phyloP scores from a whole-genome alignment of 2,329 filamentous ascomycete genomes.

The Herpomyces periplanetae region DNA sequence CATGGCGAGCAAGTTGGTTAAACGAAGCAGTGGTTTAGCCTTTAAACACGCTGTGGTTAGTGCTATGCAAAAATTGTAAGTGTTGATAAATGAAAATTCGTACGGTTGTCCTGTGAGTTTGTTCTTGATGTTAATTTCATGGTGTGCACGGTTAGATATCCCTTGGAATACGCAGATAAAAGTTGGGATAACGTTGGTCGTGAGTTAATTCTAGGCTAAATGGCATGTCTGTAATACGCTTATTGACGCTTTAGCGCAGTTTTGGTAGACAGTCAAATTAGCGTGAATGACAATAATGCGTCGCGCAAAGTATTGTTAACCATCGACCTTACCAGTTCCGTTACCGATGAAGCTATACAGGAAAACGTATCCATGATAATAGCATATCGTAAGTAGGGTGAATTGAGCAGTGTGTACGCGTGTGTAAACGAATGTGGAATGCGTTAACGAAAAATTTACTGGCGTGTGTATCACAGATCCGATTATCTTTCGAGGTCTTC shows the following conservation, averaged over 20 bases:
- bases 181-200: slow-evolving; percentile 84
- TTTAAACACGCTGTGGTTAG: slow-evolving; percentile 28
- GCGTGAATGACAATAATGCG: slow-evolving; percentile 12
- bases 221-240: slow-evolving; percentile 1
- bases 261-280: slow-evolving; percentile 25
- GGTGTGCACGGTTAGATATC: slow-evolving; percentile 19
- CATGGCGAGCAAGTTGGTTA: no score
- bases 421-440: background rate
- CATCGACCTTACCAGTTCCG: slow-evolving; percentile 56
- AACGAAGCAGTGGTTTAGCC: no score
- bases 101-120: slow-evolving; percentile 1
- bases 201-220: slow-evolving; percentile 6
- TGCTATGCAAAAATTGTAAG: slow-evolving; percentile 41
- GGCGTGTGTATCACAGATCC: slow-evolving; percentile 19
- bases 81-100: slow-evolving; percentile 4
- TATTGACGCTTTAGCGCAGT: slow-evolving; percentile 10
- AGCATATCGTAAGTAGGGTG: slow-evolving; percentile 36
- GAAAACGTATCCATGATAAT: slow-evolving; percentile 38
- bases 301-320: slow-evolving; percentile 35
- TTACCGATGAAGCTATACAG: slow-evolving; percentile 56
- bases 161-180: slow-evolving; percentile 50
- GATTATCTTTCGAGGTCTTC: slow-evolving; percentile 76
- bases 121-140: slow-evolving; percentile 2
- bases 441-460: background rate
- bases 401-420: no score